Evolutionary conservation across 768 basidiomycete species (phyloP).

Genomic region (Pisolithus microcarpus): DNA sequence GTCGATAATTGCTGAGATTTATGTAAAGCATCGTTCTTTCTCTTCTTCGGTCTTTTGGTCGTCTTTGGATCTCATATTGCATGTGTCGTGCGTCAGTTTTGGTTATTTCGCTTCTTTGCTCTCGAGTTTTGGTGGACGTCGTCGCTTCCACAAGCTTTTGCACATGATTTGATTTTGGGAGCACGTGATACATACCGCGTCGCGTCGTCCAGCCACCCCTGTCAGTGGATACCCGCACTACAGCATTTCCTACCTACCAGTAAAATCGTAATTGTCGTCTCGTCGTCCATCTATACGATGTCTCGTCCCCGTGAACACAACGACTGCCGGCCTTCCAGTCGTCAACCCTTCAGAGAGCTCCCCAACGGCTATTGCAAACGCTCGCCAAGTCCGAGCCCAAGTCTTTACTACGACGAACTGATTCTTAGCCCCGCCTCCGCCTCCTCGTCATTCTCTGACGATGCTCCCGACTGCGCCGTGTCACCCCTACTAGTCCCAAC

Average conservation of each 20-base stretch:
- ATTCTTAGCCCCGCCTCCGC: conserved; percentile 3
- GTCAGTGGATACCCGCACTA: no score
- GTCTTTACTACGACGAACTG: conserved; percentile 17
- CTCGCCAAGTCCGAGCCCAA: not conserved
- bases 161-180: conserved; percentile 18
- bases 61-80: not conserved
- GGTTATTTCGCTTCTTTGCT: not conserved
- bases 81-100: not conserved
- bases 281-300: no score
- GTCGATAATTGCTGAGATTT: conserved; percentile 22
- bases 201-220: conserved; percentile 20
- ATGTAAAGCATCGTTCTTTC: no score
- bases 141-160: not conserved
- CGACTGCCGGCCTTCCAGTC: no score
- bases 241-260: no score
- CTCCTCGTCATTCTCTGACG: conserved; percentile 3
- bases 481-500: conserved; percentile 1
- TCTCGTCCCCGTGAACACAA: no score
- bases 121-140: no score
- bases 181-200: conserved; percentile 16
- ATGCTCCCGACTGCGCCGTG: not conserved
- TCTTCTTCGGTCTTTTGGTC: not conserved
- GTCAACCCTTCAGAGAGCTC: no score
- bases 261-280: no score
- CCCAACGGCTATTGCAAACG: not conserved